These are phyloP conservation scores for Solanum chiquidenum DNA, from an alignment of 257 asterid species.

Conservation along the genomic window DNA sequence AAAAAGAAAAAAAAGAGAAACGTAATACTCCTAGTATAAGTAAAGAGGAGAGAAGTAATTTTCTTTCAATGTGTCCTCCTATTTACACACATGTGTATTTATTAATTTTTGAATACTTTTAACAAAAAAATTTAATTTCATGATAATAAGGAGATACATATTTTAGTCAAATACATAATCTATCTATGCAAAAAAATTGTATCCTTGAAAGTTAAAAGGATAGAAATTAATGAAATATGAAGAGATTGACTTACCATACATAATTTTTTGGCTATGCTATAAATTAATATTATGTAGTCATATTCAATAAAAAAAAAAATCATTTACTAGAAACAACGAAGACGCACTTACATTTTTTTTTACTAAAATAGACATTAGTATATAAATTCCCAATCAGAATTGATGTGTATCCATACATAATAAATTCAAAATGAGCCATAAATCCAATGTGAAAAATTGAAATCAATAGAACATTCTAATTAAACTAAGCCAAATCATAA, in stretches of 20 bases:
- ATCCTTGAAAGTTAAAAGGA: background rate
- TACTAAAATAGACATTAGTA: background rate
- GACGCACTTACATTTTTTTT: no score
- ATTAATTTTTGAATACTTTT: no score
- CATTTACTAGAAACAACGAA: background rate
- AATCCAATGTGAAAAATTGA: background rate
- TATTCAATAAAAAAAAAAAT: background rate
- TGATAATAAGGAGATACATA: no score
- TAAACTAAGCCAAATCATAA: background rate
- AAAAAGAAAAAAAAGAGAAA: no score
- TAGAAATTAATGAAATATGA: background rate
- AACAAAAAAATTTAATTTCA: background rate
- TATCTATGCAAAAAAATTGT: background rate
- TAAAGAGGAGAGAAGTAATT: no score
- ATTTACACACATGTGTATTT: no score
- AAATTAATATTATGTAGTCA: background rate
- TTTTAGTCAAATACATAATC: background rate
- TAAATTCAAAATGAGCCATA: background rate
- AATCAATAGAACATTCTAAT: background rate
- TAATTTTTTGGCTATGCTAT: background rate
- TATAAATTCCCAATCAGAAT: background rate
- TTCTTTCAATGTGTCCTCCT: no score
- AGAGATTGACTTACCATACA: background rate
- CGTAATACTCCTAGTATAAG: no score
- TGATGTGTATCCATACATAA: background rate